Evolutionary conservation across 306 rosid genomes (phyloP), one percentile per base, ranked within the genome.

Genomic region (Vigna unguiculata): DNA sequence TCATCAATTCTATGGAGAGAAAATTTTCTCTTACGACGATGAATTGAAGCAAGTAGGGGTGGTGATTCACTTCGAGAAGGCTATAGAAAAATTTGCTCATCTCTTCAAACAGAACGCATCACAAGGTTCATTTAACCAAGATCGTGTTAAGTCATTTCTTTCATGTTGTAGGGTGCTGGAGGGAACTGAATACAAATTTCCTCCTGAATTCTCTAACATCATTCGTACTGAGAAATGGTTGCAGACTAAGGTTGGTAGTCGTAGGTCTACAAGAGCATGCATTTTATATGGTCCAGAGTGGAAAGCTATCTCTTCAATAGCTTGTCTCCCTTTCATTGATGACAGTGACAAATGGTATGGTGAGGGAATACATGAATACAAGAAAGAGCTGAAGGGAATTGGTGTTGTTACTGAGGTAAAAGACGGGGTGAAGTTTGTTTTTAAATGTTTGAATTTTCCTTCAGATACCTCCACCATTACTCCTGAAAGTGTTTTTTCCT

Each of bases 241-340:
- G 89, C 78, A 83, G 34, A 89, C 93, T 40, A 72, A 75, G 20
- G 53, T 74, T 46, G 88, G 89, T 62, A 83, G 51, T 81, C 66
- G 64, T 38, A 80, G 82, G 72, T 4, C 82, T 71, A 95, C 98
- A 3, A 57, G 65, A 9, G 32, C 84, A 2, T 93, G 93, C 90
- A 86, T 91, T 87, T 80, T 91, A 47, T 79, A 62, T 80, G 83
- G 89, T 78, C 80, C 87, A 15, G 86, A 82, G 54, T 93, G 98
- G 98, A 71, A 83, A 73, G 80, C 85, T 5, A 74, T 93, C 59
- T 83, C 87, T 52, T 83, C 77, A 5, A 91, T 93, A 53, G 34
- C 93, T 24, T 17, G 45, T 64, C 94, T 93, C 41, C 98, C 96
- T 65, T 91, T 93, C 84, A 73, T 93, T 48, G 87, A 89, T 74